A percentile compares a stretch with the other conserved stretches of the same genome.
Conservation (phyloP, 352 stramenopile species). For the Phytophthora megakarya region DNA sequence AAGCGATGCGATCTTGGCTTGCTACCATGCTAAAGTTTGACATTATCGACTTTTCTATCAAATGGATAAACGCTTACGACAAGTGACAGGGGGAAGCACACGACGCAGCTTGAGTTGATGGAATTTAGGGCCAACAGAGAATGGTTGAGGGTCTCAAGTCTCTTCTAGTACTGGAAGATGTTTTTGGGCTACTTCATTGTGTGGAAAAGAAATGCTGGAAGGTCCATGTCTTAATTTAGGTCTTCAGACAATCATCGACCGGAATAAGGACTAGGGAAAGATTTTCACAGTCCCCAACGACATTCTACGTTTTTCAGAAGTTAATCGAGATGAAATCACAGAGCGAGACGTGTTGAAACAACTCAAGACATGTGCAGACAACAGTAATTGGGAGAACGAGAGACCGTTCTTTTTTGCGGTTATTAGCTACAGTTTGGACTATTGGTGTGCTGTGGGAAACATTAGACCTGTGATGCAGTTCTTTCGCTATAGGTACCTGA, state of each 20-base stretch:
- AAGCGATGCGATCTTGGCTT: slow-evolving; percentile 12
- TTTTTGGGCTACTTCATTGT: slow-evolving; percentile 4
- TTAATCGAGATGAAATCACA: slow-evolving; percentile 11
- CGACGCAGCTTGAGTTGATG: not conserved
- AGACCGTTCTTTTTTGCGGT: slow-evolving; percentile 11
- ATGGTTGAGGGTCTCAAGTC: not conserved
- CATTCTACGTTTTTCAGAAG: not conserved
- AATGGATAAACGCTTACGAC: slow-evolving; percentile 4
- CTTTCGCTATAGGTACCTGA: slow-evolving; percentile 15
- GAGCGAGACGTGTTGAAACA: not conserved
- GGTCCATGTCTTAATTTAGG: not conserved
- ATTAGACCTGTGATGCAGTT: slow-evolving; percentile 19
- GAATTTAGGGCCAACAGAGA: not conserved
- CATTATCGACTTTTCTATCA: not conserved
- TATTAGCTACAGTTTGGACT: slow-evolving; percentile 6
- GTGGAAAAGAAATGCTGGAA: slow-evolving; percentile 4
- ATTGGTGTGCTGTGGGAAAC: slow-evolving; percentile 15
- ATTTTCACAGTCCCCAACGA: slow-evolving; percentile 12
- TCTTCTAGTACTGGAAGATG: slow-evolving; percentile 5
- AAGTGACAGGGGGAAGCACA: not conserved
- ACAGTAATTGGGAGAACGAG: not conserved
- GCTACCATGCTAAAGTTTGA: slow-evolving; percentile 1
- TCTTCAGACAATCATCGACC: not conserved
- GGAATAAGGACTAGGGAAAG: not conserved
- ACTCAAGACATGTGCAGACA: not conserved